phyloP scores from a whole-genome alignment of 441 rosid genomes.

The Erysimum cheiri region DNA sequence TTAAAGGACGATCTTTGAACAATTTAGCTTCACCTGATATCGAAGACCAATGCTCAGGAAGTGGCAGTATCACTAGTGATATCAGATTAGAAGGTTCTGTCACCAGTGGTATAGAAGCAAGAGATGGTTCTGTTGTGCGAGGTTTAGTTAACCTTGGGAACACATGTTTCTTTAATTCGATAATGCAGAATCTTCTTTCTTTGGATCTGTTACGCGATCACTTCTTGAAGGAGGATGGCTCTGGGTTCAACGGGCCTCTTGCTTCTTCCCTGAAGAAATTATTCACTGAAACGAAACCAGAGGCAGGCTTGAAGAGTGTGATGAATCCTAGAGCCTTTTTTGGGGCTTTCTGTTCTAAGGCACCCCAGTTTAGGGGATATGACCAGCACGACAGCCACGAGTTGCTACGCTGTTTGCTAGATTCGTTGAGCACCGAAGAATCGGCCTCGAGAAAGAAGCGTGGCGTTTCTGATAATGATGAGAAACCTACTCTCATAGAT shows the following conservation, averaged over 20 bases:
- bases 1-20: conserved; percentile 57
- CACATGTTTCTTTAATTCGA: conserved; percentile 94
- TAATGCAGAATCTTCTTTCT: conserved; percentile 88
- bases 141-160: conserved; percentile 94
- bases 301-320: conserved; percentile 59
- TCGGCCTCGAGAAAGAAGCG: conserved; percentile 55
- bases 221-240: conserved; percentile 59
- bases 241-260: conserved; percentile 54
- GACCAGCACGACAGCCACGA: conserved; percentile 98
- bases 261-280: conserved; percentile 74
- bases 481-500: conserved; percentile 67
- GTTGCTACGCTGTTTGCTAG: conserved; percentile 84
- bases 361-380: conserved; percentile 91
- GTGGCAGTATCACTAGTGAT: conserved; percentile 60
- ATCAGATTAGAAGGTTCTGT: conserved; percentile 47
- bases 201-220: conserved; percentile 61
- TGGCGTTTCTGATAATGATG: conserved; percentile 48
- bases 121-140: conserved; percentile 62
- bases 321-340: conserved; percentile 77
- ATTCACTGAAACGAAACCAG: conserved; percentile 67
- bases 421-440: conserved; percentile 83
- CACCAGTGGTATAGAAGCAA: conserved; percentile 50
- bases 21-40: conserved; percentile 49
- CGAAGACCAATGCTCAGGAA: conserved; percentile 67
- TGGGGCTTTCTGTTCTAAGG: conserved; percentile 68